Evolutionary conservation across 108 stramenopile species (phyloP), one percentile per base, ranked within the genome.

Genomic region (Cylindrotheca fusiformis): DNA sequence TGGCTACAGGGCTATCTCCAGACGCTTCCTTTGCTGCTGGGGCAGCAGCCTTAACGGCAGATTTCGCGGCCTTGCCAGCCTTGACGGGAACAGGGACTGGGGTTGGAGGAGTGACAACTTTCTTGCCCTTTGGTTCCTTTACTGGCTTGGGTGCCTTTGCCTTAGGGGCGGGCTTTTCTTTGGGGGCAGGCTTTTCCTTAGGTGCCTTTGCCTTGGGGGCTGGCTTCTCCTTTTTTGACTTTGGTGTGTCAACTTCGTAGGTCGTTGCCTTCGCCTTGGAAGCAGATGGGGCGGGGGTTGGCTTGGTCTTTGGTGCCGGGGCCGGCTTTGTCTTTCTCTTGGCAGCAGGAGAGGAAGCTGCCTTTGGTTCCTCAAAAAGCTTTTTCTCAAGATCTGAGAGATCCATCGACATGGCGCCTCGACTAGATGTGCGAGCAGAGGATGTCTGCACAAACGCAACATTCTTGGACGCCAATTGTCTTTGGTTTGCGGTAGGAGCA

Each of bases 361-460:
- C 31, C 47, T 68, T 21, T 17, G 62, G 65, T 36, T 66, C 62
- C 1, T 65, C 12, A 28, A 80, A 49, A 50, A 75, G 72, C 51
- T 76, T 72, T 52, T 53, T 32, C 56, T 78, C 68, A 47, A 79
- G 48, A 68, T 79, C 80, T 32, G 68, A 59, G 18, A 80, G 53
- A 26, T 74, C 80, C 54, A 63, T 47, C 24, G 70, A 61, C 66
- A 65, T 60, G 54, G 74, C 22, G 19, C 67, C 29, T 68, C 23
- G 32, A 55, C 46, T 47, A 17, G 57, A 58, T 20, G 5, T 4
- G 19, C 10, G 18, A n/a, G 18, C 18, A 5, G 12, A 6, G n/a
- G 54, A 27, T 57, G 57, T 32, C 3, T 1, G 58, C 14, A 8
- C 52, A 32, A 49, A 59, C 48, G 45, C 69, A 21, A 58, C 57